These are phyloP conservation scores for Verticillium nonalfalfae DNA, from an alignment of 2,329 filamentous ascomycete species.

Conservation along the genomic window DNA sequence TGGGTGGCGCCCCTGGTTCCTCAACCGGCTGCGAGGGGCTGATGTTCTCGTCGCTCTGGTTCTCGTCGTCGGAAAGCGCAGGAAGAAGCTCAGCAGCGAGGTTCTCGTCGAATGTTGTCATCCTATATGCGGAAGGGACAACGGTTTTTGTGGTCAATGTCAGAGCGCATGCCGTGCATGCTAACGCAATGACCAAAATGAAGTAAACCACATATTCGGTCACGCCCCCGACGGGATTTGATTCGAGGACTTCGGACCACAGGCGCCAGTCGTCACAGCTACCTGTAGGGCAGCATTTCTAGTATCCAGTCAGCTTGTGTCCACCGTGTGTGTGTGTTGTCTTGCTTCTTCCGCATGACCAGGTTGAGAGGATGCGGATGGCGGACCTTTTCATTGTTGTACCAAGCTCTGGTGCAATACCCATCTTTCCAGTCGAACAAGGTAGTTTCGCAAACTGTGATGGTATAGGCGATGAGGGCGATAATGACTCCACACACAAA, in stretches of 20 bases:
- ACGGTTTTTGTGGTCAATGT: constrained; percentile 90
- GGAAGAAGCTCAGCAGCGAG: constrained; percentile 59
- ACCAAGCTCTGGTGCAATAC: constrained; percentile 69
- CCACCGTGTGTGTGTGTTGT: neutral
- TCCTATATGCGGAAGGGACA: constrained; percentile 79
- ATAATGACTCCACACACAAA: constrained; percentile 84
- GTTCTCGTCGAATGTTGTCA: constrained; percentile 90
- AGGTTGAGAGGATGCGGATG: too few relatives aligned
- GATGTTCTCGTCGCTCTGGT: constrained; percentile 35
- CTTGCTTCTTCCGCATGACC: neutral
- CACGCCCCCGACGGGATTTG: constrained; percentile 36
- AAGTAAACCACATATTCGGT: constrained; percentile 78
- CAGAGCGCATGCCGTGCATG: constrained; percentile 67
- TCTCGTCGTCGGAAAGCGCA: constrained; percentile 26
- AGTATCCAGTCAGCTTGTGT: neutral
- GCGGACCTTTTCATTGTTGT: constrained; percentile 61
- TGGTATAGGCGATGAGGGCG: constrained; percentile 78
- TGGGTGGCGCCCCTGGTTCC: constrained; percentile 49
- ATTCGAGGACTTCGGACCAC: constrained; percentile 45
- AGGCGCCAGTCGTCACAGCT: constrained; percentile 50
- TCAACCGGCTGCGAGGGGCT: constrained; percentile 33
- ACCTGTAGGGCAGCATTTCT: constrained; percentile 50
- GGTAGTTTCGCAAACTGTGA: constrained; percentile 79
- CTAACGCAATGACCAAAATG: constrained; percentile 61
- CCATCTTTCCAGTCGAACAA: constrained; percentile 91